Conservation (phyloP, 306 rosid genomes). For the Vicia villosa region DNA sequence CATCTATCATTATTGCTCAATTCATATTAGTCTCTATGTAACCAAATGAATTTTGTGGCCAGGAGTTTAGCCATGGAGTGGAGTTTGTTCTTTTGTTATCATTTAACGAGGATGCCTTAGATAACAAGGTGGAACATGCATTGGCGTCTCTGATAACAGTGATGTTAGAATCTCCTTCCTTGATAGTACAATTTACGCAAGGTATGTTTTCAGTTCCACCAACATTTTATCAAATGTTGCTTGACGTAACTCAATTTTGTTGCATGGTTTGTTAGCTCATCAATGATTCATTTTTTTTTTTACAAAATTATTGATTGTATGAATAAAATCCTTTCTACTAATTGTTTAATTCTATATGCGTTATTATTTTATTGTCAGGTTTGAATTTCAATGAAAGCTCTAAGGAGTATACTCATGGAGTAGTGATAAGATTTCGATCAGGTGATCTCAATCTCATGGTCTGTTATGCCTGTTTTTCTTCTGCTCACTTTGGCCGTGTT, state of each 20-base stretch:
- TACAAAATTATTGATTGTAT: too few species aligned
- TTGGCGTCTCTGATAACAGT: slow-evolving; percentile 57
- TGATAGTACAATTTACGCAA: slow-evolving; percentile 79
- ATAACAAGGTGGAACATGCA: slow-evolving; percentile 54
- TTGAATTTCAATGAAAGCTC: slow-evolving; percentile 62
- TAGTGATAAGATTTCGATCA: slow-evolving; percentile 81
- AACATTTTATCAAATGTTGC: slow-evolving; percentile 30
- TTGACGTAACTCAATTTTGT: slow-evolving; percentile 19
- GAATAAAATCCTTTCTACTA: too few species aligned
- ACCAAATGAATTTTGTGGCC: slow-evolving; percentile 33
- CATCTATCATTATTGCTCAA: background rate
- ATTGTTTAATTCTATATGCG: too few species aligned
- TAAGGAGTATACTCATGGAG: slow-evolving; percentile 72
- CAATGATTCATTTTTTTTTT: background rate
- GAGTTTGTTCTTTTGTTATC: slow-evolving; percentile 82
- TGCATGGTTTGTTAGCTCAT: slow-evolving; percentile 24
- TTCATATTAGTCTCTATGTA: background rate
- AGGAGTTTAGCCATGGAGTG: slow-evolving; percentile 87
- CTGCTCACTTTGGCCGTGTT: slow-evolving; percentile 30
- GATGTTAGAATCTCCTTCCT: slow-evolving; percentile 65
- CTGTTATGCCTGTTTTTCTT: slow-evolving; percentile 26
- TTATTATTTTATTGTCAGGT: slow-evolving; percentile 55
- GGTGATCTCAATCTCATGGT: slow-evolving; percentile 52
- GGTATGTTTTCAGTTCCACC: slow-evolving; percentile 48
- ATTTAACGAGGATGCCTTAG: slow-evolving; percentile 50